phyloP scores from a whole-genome alignment of 2,329 filamentous ascomycete genomes.

The Beauveria brongniartii region DNA sequence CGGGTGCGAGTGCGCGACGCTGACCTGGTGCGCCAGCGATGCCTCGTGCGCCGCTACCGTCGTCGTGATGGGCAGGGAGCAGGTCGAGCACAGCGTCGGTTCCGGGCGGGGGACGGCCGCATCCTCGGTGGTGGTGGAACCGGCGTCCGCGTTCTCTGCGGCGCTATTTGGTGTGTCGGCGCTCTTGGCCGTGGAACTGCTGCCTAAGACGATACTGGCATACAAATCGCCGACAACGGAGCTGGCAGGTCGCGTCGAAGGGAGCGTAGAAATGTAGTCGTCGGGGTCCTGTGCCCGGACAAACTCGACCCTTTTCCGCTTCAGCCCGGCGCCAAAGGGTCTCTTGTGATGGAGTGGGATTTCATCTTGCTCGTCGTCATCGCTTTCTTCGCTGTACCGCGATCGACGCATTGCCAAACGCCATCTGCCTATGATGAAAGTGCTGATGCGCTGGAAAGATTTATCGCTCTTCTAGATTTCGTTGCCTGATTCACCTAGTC shows the following conservation, averaged over 20 bases:
- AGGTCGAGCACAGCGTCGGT: constrained; percentile 25
- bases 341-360: constrained; percentile 45
- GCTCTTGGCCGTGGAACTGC: constrained; percentile 14
- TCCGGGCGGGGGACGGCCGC: neutral
- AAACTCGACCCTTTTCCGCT: constrained; percentile 46
- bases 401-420: constrained; percentile 20
- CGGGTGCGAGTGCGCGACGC: constrained; percentile 59
- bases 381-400: constrained; percentile 14
- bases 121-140: constrained; percentile 2
- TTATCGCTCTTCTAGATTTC: too few species aligned
- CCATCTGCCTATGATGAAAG: neutral
- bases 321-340: constrained; percentile 49
- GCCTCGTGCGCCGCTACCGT: constrained; percentile 41
- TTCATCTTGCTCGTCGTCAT: constrained; percentile 33
- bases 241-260: constrained; percentile 17
- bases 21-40: constrained; percentile 64
- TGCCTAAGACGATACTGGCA: constrained; percentile 56
- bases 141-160: constrained; percentile 14
- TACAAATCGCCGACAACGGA: constrained; percentile 50
- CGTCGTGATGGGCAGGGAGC: constrained; percentile 26
- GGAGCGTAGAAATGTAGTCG: constrained; percentile 20
- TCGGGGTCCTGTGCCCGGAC: constrained; percentile 43
- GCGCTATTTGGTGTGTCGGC: constrained; percentile 2
- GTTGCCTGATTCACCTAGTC: too few species aligned
- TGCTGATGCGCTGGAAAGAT: neutral